These are phyloP conservation scores for Pisolithus orientalis DNA, from an alignment of 768 basidiomycete genomes.

Conservation along the genomic window DNA sequence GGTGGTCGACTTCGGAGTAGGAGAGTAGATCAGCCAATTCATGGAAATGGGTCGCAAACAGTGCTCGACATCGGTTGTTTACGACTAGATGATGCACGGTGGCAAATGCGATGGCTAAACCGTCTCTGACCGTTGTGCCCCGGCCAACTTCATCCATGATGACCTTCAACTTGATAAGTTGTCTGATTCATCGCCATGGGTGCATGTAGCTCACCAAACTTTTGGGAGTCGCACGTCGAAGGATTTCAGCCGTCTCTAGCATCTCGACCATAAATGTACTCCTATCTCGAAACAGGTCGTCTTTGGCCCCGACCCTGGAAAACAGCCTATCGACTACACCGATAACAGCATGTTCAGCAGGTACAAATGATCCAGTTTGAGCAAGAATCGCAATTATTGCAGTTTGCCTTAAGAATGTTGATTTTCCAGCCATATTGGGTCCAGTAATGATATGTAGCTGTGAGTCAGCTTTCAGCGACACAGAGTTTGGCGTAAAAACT, in stretches of 20 bases:
- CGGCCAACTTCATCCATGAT: constrained; percentile 99
- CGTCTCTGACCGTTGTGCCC: constrained; percentile 89
- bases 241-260: constrained; percentile 89
- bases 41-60: constrained; percentile 99
- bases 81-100: constrained; percentile 75
- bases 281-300: constrained; percentile 88
- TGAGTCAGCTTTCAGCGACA: constrained; percentile 51
- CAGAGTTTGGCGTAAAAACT: constrained; percentile 79
- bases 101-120: constrained; percentile 90
- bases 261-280: constrained; percentile 99
- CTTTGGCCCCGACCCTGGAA: constrained; percentile 91
- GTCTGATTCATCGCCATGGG: background rate
- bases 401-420: constrained; percentile 85
- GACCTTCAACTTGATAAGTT: constrained; percentile 44
- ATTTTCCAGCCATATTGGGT: constrained; percentile 96
- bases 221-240: constrained; percentile 71
- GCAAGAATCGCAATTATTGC: constrained; percentile 88
- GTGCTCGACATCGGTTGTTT: constrained; percentile 68
- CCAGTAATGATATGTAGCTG: constrained; percentile 85
- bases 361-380: constrained; percentile 91
- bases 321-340: constrained; percentile 90
- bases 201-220: constrained; percentile 59
- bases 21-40: constrained; percentile 85
- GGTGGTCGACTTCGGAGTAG: constrained; percentile 36
- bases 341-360: constrained; percentile 72